Conservation (phyloP, 495 filamentous ascomycete genomes). For the Amorphotheca resinae region DNA sequence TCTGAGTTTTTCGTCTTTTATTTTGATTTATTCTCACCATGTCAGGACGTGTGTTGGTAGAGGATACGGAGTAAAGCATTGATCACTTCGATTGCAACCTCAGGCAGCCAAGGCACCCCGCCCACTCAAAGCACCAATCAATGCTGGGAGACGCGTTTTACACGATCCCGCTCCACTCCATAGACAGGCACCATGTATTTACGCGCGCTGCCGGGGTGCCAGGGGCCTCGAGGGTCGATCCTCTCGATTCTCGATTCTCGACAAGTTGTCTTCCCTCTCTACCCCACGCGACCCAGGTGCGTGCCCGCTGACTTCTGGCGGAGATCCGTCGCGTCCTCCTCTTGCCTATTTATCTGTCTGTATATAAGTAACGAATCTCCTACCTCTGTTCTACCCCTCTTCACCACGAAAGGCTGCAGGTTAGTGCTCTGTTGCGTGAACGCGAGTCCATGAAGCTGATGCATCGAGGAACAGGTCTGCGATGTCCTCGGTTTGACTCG, state of each 20-base stretch:
- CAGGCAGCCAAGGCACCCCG: too few relatives aligned
- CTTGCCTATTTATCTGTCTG: constrained; percentile 3
- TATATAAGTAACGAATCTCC: constrained; percentile 15
- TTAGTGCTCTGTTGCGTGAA: neutral
- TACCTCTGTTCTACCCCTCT: constrained; percentile 3
- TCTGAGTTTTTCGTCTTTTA: too few relatives aligned
- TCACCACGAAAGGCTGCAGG: neutral
- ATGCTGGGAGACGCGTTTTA: too few relatives aligned
- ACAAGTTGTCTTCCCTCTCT: constrained; percentile 2
- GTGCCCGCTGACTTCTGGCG: neutral
- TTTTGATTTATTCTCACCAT: too few relatives aligned
- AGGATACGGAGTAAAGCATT: too few relatives aligned
- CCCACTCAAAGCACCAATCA: too few relatives aligned
- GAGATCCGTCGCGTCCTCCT: constrained; percentile 1
- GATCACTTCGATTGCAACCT: too few relatives aligned
- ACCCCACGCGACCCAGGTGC: constrained; percentile 11
- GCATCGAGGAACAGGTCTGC: constrained; percentile 8
- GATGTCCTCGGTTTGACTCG: constrained; percentile 13
- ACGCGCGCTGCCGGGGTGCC: too few relatives aligned
- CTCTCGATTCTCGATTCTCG: neutral
- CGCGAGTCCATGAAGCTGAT: constrained; percentile 4
- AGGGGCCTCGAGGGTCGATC: too few relatives aligned
- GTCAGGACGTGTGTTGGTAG: too few relatives aligned
- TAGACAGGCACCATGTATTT: too few relatives aligned
- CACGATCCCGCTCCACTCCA: too few relatives aligned